These are phyloP conservation scores for Gossypium anomalum DNA, from an alignment of 345 rosid genomes.

Conservation along the genomic window DNA sequence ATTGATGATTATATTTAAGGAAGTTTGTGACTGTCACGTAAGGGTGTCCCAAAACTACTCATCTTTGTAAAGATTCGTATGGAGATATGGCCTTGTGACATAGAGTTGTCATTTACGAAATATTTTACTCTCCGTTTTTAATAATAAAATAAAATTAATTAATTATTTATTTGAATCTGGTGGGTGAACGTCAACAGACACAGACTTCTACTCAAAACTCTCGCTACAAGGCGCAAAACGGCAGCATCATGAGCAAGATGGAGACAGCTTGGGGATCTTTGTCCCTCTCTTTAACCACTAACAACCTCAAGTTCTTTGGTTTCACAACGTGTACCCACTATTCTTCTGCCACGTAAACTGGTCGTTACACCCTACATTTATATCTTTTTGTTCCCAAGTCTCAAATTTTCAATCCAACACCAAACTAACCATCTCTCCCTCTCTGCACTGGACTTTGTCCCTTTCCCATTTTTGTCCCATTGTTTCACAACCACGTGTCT, in stretches of 20 bases:
- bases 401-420: background rate
- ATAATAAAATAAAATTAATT: background rate
- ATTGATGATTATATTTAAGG: no score
- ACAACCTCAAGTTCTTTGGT: constrained; percentile 24
- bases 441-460: constrained; percentile 11
- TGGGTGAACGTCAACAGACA: constrained; percentile 41
- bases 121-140: no score
- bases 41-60: background rate
- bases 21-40: background rate
- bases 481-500: constrained; percentile 2
- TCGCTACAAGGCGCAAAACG: constrained; percentile 15
- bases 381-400: background rate
- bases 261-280: background rate
- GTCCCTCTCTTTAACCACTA: background rate
- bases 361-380: background rate
- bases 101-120: background rate
- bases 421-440: background rate
- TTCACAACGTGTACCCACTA: constrained; percentile 35
- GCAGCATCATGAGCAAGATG: constrained; percentile 8
- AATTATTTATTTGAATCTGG: constrained; percentile 28
- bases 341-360: constrained; percentile 22
- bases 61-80: constrained; percentile 12
- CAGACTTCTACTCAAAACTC: constrained; percentile 19
- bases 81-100: background rate
- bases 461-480: no score